Base-by-base conservation (phyloP, 2,329 filamentous ascomycete genomes). In the Allantophomopsis cytisporea region DNA sequence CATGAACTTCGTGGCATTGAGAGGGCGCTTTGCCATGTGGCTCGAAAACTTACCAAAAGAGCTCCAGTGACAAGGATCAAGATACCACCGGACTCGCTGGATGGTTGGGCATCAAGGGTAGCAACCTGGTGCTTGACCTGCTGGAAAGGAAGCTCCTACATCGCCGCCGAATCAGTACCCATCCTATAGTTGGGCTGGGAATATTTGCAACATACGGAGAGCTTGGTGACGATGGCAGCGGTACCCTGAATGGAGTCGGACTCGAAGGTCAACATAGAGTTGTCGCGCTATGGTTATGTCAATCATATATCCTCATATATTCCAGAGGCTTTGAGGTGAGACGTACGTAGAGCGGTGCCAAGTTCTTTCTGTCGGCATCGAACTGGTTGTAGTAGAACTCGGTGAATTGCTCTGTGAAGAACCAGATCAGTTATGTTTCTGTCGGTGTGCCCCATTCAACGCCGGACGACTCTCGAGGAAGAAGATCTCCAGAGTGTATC, bases 251-350 rank as follows among this genome's bases (percentile, higher is more conserved):
- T 61, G 12, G 80, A 76, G 35, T 66, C 52, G 36, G 71, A 78
- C 72, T 96, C 86, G 56, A 95, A 96, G 38, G 89, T 95, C 63
- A 96, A 71, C 83, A 94, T 94, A 37, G 91, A 96, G 44, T 80
- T 61, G 4, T 81, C 73, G 54, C 83, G 77, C 86, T 94, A 51
- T 35, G 35, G 42, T 45, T 47, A 13, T 12, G 32, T 36, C 15
- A 36, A 14, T 36, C 13, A 20, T 7, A 28, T 10, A 28, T 28
- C 11, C 23, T 12, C 23, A 13, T n/a, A 7, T 11, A 34, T 7
- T 11, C 17, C 32, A 18, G 13, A 34, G 7, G 3, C 11, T n/a
- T 18, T 18, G 4, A 34, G 32, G 7, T 16, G 28, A 8, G 40
- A 54, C 83, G 57, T 75, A 94, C 89, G 69, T 95, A 96, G 66